Conservation (phyloP, 139 green algal genomes). For the Chlamydomonas asymmetrica region DNA sequence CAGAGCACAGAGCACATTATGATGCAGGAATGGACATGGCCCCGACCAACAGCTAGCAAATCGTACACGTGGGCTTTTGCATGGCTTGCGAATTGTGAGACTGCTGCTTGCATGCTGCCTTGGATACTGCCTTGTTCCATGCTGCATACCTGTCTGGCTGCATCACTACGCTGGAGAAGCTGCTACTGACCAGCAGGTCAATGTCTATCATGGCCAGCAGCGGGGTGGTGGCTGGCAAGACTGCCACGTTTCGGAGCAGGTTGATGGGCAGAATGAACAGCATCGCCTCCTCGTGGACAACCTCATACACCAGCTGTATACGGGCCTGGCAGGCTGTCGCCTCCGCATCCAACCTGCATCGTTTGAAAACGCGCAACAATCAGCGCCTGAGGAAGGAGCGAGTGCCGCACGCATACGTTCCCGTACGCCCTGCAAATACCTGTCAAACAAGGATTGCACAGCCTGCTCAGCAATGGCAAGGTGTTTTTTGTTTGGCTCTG, state of each 20-base stretch:
- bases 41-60: too few species aligned
- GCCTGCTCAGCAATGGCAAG: not conserved
- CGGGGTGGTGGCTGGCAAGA: constrained; percentile 40
- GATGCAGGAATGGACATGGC: too few species aligned
- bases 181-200: constrained; percentile 41
- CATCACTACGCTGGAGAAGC: too few species aligned
- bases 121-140: too few species aligned
- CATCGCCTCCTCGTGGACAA: constrained; percentile 38
- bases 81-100: too few species aligned
- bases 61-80: too few species aligned
- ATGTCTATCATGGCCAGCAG: constrained; percentile 56
- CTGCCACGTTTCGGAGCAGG: constrained; percentile 44
- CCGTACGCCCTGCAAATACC: not conserved
- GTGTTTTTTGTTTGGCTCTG: not conserved
- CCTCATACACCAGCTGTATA: constrained; percentile 49
- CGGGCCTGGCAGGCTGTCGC: constrained; percentile 27
- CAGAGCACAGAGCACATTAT: not conserved
- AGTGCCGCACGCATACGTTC: not conserved
- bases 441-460: not conserved
- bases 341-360: constrained; percentile 12
- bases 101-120: too few species aligned
- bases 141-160: too few species aligned
- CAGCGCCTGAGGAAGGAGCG: not conserved
- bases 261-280: constrained; percentile 54
- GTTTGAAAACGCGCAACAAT: not conserved